Conservation (phyloP, 345 rosid genomes). For the Leavenworthia alabamica region DNA sequence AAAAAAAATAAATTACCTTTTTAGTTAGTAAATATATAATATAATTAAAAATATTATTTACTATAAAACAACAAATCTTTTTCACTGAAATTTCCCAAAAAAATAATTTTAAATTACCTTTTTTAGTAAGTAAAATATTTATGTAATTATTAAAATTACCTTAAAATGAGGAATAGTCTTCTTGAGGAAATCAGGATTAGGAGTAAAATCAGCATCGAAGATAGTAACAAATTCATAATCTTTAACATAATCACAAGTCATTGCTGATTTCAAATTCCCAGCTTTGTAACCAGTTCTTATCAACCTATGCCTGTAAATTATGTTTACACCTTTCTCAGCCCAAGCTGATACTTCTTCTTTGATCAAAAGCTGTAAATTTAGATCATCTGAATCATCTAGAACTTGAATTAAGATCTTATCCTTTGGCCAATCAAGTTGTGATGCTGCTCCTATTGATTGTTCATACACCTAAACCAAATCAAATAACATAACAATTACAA, state of each 20-base stretch:
- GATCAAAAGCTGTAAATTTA: slow-evolving; percentile 53
- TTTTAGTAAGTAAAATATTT: neutral
- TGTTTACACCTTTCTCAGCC: slow-evolving; percentile 69
- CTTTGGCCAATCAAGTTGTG: slow-evolving; percentile 87
- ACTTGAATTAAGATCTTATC: slow-evolving; percentile 78
- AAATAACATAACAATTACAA: neutral
- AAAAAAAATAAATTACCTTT: slow-evolving; percentile 3
- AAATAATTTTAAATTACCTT: slow-evolving; percentile 12
- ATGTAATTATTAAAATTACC: slow-evolving; percentile 42
- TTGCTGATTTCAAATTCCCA: slow-evolving; percentile 84
- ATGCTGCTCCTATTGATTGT: slow-evolving; percentile 68
- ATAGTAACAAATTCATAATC: slow-evolving; percentile 75
- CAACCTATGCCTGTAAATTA: slow-evolving; percentile 74
- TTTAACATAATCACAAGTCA: slow-evolving; percentile 75
- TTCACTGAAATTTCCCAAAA: slow-evolving; percentile 12
- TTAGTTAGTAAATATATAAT: neutral
- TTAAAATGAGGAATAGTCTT: slow-evolving; percentile 76
- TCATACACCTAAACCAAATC: slow-evolving; percentile 52
- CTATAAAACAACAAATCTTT: neutral
- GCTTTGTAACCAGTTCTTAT: slow-evolving; percentile 92
- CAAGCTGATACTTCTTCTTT: slow-evolving; percentile 69
- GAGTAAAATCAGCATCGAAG: slow-evolving; percentile 83
- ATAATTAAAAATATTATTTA: too few relatives aligned
- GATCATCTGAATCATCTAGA: slow-evolving; percentile 75
- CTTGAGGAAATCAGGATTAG: slow-evolving; percentile 74